Percentiles rank a stretch among this genome's conserved stretches.
phyloP scores from a whole-genome alignment of 192 early-diverging fungal species.

The Backusella liffmaniae region DNA sequence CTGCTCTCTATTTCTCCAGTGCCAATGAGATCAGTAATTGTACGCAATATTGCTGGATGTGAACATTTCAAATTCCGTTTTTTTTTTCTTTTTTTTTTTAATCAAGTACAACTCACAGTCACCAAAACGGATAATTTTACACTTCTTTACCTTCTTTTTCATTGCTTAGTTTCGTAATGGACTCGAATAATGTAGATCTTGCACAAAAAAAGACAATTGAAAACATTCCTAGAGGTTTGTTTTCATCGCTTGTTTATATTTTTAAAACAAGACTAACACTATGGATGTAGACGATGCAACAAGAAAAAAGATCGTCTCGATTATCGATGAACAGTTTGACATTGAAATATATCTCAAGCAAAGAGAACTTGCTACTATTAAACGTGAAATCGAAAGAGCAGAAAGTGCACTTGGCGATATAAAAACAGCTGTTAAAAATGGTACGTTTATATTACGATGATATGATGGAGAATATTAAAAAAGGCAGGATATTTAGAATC shows the following conservation, averaged over 20 bases:
- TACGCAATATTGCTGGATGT: too few relatives aligned
- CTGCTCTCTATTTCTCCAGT: too few relatives aligned
- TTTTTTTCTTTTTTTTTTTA: not conserved
- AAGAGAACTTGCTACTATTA: slow-evolving; percentile 62
- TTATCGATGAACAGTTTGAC: slow-evolving; percentile 75
- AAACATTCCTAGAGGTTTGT: slow-evolving; percentile 8
- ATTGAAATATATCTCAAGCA: slow-evolving; percentile 74
- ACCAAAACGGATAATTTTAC: not conserved
- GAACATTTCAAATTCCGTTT: not conserved
- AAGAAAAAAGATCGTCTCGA: slow-evolving; percentile 46
- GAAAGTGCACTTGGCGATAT: slow-evolving; percentile 58
- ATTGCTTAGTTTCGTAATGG: not conserved
- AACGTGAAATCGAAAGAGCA: slow-evolving; percentile 57
- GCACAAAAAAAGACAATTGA: slow-evolving; percentile 7
- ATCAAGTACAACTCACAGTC: not conserved
- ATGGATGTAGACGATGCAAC: slow-evolving; percentile 32
- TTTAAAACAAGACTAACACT: not conserved
- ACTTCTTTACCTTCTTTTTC: not conserved
- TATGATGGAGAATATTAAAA: too few relatives aligned
- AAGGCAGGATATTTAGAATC: slow-evolving; percentile 8
- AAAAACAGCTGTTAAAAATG: slow-evolving; percentile 50
- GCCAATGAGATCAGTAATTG: too few relatives aligned
- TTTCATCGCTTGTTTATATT: not conserved
- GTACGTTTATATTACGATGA: slow-evolving; percentile 20
- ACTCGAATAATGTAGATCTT: slow-evolving; percentile 8